These are phyloP conservation scores for Malus hybrid DNA, from an alignment of 331 rosid genomes.

Conservation along the genomic window DNA sequence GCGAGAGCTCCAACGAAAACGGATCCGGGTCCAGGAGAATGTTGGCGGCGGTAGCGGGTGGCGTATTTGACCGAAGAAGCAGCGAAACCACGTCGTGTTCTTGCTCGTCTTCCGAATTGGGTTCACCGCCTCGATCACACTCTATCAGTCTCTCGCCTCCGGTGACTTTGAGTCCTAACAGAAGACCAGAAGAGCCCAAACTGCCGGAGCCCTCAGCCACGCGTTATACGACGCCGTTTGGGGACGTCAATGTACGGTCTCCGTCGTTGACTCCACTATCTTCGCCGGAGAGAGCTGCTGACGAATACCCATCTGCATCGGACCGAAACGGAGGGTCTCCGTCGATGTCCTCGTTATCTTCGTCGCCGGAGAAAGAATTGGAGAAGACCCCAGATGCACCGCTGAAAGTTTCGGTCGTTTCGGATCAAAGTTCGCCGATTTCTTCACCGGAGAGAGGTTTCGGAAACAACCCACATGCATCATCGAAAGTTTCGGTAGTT, in stretches of 20 bases:
- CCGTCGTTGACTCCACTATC: slow-evolving; percentile 23
- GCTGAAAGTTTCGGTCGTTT: neutral
- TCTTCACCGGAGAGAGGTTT: slow-evolving; percentile 15
- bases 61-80: slow-evolving; percentile 7
- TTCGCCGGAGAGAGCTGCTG: slow-evolving; percentile 30
- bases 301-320: neutral
- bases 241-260: slow-evolving; percentile 2
- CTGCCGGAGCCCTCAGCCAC: slow-evolving; percentile 8
- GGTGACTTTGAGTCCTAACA: slow-evolving; percentile 25
- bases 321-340: slow-evolving; percentile 5
- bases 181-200: slow-evolving; percentile 15
- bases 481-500: neutral
- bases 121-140: slow-evolving; percentile 35
- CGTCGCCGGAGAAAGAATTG: slow-evolving; percentile 10
- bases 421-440: slow-evolving; percentile 20
- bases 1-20: slow-evolving; percentile 11
- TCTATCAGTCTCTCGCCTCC: slow-evolving; percentile 36
- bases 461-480: neutral
- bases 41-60: slow-evolving; percentile 16
- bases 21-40: slow-evolving; percentile 39
- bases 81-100: slow-evolving; percentile 30
- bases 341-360: slow-evolving; percentile 2
- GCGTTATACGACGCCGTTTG: slow-evolving; percentile 6
- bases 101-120: slow-evolving; percentile 25
- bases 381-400: slow-evolving; percentile 19